These are phyloP conservation scores for Aeschynomene evenia DNA, from an alignment of 306 rosid genomes.

Conservation along the genomic window DNA sequence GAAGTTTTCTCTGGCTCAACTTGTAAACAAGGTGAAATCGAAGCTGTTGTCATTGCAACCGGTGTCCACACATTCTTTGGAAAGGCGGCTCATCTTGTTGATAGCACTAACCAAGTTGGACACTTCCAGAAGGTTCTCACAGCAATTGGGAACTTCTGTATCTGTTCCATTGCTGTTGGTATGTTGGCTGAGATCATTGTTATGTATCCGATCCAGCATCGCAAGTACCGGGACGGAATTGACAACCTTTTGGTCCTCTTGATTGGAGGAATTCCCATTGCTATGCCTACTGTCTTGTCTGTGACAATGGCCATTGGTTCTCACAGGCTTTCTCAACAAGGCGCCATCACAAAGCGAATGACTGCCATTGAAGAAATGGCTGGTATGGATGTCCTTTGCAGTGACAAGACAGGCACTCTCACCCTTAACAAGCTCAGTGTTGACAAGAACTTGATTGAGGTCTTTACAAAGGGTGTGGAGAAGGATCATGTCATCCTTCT, in stretches of 20 bases:
- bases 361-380: slow-evolving; percentile 99
- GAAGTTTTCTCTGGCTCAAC: slow-evolving; percentile 98
- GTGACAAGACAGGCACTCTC: slow-evolving; percentile 97
- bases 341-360: slow-evolving; percentile 98
- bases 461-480: slow-evolving; percentile 78
- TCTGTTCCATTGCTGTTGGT: slow-evolving; percentile 88
- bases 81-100: slow-evolving; percentile 97
- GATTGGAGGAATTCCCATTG: slow-evolving; percentile 98
- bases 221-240: slow-evolving; percentile 76
- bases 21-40: slow-evolving; percentile 97
- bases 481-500: slow-evolving; percentile 84
- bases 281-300: slow-evolving; percentile 99
- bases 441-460: slow-evolving; percentile 85
- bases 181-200: slow-evolving; percentile 86
- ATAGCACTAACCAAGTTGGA: slow-evolving; percentile 96
- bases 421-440: slow-evolving; percentile 95
- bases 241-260: slow-evolving; percentile 92
- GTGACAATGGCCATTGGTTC: slow-evolving; percentile 99
- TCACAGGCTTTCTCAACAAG: slow-evolving; percentile 89
- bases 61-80: slow-evolving; percentile 99
- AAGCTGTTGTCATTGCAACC: slow-evolving; percentile 94
- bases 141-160: slow-evolving; percentile 96
- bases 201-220: slow-evolving; percentile 90
- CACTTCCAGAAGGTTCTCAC: slow-evolving; percentile 93
- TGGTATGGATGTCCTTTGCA: slow-evolving; percentile 99